Evolutionary conservation across 163 green algal species (phyloP), one percentile per base, ranked within the genome.

Genomic region (Volvox carteri): DNA sequence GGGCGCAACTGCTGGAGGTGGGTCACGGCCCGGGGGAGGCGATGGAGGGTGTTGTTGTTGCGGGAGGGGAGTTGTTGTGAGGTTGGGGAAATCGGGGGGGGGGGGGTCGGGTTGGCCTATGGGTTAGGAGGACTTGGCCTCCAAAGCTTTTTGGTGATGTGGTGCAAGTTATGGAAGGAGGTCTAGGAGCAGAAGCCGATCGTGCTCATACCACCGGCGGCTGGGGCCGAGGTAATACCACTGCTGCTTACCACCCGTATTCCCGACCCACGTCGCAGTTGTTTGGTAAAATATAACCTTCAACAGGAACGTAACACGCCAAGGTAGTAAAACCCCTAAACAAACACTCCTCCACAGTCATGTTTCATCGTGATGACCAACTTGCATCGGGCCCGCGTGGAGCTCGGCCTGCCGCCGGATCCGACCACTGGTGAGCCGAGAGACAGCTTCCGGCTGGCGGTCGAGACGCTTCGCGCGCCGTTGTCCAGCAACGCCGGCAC

Each of bases 301-400:
- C n/a, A n/a, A n/a, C n/a, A n/a, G n/a, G n/a, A n/a, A n/a, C n/a
- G n/a, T n/a, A n/a, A n/a, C n/a, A n/a, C n/a, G n/a, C n/a, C n/a
- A n/a, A n/a, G n/a, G n/a, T n/a, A n/a, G n/a, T n/a, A n/a, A n/a
- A n/a, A n/a, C n/a, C n/a, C 11, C n/a, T n/a, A n/a, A n/a, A n/a
- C n/a, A n/a, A n/a, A n/a, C n/a, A n/a, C n/a, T n/a, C 41, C 28
- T 9, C n/a, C 60, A 6, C 65, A 88, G 83, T 25, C 83, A 14
- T 88, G 50, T 39, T 88, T 88, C 67, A 62, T 25, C 50, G 35
- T 81, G 12, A 19, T 88, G 19, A 48, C 68, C 67, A 88, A 88
- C 83, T 28, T 88, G 21, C 83, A 88, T 25, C 68, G 68, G 11
- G 35, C 48, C 25, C 35, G 28, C 35, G 50, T 41, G 33, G 9